Evolutionary conservation across 2,329 filamentous ascomycete genomes (phyloP).

Genomic region (Pseudogymnoascus sp.): DNA sequence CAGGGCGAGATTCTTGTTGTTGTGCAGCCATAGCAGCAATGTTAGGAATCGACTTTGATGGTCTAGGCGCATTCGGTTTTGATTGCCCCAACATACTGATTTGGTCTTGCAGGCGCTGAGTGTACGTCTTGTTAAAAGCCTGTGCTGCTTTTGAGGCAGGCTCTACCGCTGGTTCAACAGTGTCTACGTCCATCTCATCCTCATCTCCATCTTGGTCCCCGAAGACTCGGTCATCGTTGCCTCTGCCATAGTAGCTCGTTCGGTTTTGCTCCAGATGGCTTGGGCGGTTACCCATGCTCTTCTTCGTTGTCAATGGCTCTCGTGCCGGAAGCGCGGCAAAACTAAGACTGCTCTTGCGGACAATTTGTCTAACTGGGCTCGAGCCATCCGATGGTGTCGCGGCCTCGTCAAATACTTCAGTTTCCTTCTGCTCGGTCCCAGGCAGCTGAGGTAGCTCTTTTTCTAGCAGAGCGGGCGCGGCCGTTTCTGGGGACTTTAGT

Average conservation of each 20-base stretch:
- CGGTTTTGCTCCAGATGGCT: slow-evolving; percentile 70
- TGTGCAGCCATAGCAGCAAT: slow-evolving; percentile 16
- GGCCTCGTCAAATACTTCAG: slow-evolving; percentile 10
- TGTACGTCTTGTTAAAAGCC: slow-evolving; percentile 79
- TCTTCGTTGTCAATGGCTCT: slow-evolving; percentile 76
- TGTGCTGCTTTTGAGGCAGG: slow-evolving; percentile 42
- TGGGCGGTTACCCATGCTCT: slow-evolving; percentile 64
- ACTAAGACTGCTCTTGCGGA: slow-evolving; percentile 89
- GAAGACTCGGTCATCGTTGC: slow-evolving; percentile 51
- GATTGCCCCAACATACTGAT: slow-evolving; percentile 66
- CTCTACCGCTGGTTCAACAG: slow-evolving; percentile 30
- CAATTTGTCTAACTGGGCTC: slow-evolving; percentile 64
- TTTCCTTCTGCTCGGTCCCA: background rate
- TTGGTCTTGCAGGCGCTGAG: slow-evolving; percentile 83
- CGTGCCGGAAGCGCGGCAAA: slow-evolving; percentile 89
- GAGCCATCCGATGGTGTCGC: slow-evolving; percentile 58
- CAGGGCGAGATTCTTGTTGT: slow-evolving; percentile 13
- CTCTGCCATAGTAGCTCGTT: slow-evolving; percentile 64
- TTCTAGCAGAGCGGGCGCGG: background rate
- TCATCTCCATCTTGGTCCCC: slow-evolving; percentile 34
- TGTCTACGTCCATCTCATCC: slow-evolving; percentile 44
- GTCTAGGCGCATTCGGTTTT: slow-evolving; percentile 26
- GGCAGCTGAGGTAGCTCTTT: background rate
- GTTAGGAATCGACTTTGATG: slow-evolving; percentile 26
- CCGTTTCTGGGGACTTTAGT: background rate